Conservation (phyloP, 1,139 yeast species). For the Protomyces arabidopsidicola region DNA sequence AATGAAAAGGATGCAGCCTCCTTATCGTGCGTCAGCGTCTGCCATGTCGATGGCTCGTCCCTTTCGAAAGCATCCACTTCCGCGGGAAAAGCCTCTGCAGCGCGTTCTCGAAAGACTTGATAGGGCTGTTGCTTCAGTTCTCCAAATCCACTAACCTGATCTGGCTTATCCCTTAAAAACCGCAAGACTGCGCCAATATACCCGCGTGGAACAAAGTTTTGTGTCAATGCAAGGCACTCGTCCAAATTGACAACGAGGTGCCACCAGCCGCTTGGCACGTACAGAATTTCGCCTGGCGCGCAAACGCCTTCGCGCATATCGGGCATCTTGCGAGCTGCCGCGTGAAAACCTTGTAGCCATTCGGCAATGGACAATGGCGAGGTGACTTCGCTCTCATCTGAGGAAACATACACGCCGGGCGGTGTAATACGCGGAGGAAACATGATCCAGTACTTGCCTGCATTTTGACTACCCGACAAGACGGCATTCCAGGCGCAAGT, state of each 20-base stretch:
- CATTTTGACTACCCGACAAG: constrained; percentile 50
- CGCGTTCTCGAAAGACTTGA: constrained; percentile 7
- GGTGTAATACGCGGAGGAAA: constrained; percentile 71
- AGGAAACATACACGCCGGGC: constrained; percentile 73
- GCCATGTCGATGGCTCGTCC: background rate
- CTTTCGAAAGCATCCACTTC: constrained; percentile 6
- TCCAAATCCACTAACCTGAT: constrained; percentile 71
- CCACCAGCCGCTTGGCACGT: constrained; percentile 97
- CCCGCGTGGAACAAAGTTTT: constrained; percentile 72
- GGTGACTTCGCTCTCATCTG: constrained; percentile 84
- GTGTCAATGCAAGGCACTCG: constrained; percentile 75
- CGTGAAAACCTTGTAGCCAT: constrained; percentile 81
- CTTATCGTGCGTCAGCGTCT: background rate
- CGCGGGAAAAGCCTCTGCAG: constrained; percentile 3
- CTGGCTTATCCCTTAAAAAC: constrained; percentile 61
- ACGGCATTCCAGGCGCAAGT: constrained; percentile 90
- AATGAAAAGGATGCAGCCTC: constrained; percentile 2
- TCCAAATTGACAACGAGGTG: constrained; percentile 80
- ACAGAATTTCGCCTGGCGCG: constrained; percentile 75
- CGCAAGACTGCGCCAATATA: constrained; percentile 51
- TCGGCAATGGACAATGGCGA: constrained; percentile 86
- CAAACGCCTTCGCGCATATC: constrained; percentile 65
- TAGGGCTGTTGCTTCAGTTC: background rate
- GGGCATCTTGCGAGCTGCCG: constrained; percentile 47
- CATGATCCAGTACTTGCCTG: constrained; percentile 77